These are phyloP conservation scores for Clavispora fructus DNA, from an alignment of 805 yeast genomes.

Conservation along the genomic window DNA sequence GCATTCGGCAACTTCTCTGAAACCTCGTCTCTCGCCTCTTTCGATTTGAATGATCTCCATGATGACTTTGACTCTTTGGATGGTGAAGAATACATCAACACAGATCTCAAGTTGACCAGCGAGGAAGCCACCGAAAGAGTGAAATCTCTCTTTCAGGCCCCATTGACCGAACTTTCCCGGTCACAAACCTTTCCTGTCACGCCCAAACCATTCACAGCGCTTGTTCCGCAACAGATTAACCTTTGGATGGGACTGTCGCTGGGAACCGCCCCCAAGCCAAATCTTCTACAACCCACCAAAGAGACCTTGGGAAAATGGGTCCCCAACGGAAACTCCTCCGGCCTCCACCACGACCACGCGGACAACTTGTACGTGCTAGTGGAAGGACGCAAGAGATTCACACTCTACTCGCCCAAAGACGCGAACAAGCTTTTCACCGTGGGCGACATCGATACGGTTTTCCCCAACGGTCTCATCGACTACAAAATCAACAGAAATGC, in stretches of 20 bases:
- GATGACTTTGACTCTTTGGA: background rate
- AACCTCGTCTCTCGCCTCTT: background rate
- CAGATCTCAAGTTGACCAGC: constrained; percentile 27
- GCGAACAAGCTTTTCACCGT: constrained; percentile 56
- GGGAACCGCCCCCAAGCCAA: constrained; percentile 7
- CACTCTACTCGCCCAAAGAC: constrained; percentile 60
- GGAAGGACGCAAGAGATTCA: constrained; percentile 60
- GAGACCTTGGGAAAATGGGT: constrained; percentile 48
- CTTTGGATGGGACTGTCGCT: constrained; percentile 60
- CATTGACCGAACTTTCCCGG: constrained; percentile 43
- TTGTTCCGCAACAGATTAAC: constrained; percentile 67
- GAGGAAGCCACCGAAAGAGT: constrained; percentile 34
- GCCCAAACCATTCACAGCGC: constrained; percentile 35
- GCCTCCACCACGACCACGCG: constrained; percentile 77
- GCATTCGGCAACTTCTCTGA: background rate
- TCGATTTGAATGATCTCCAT: background rate
- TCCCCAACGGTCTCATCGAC: constrained; percentile 62
- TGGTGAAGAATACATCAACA: constrained; percentile 23
- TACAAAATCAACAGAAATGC: constrained; percentile 50
- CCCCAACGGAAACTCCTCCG: constrained; percentile 63
- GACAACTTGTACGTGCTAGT: constrained; percentile 65
- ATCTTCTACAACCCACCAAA: constrained; percentile 9
- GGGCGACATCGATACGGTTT: constrained; percentile 53
- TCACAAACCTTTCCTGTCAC: constrained; percentile 30
- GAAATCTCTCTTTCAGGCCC: constrained; percentile 54